Percentiles rank a stretch among this genome's conserved stretches.
phyloP scores from a whole-genome alignment of 495 filamentous ascomycete species.

The Hapsidospora chrysogenum region DNA sequence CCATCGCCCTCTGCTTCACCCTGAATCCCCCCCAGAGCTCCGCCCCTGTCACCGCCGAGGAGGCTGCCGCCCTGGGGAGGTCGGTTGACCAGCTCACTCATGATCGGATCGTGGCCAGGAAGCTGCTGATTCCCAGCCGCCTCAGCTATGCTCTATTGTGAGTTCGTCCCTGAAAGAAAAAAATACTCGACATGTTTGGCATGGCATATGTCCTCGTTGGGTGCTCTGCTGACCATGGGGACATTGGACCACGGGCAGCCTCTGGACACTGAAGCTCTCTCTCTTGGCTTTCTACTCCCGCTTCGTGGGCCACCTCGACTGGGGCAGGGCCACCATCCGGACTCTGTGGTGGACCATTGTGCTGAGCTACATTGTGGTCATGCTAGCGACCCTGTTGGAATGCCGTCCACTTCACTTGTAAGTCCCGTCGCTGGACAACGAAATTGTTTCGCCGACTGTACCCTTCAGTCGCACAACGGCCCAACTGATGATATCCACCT shows the following conservation, averaged over 20 bases:
- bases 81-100: not conserved
- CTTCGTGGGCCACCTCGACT: not conserved
- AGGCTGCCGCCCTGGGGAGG: not conserved
- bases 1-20: not conserved
- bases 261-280: not conserved
- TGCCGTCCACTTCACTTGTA: not conserved
- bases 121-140: not conserved
- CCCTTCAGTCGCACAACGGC: too few species aligned
- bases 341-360: not conserved
- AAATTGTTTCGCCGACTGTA: too few species aligned
- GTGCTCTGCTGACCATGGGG: too few species aligned
- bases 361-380: not conserved
- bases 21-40: not conserved
- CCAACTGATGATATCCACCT: too few species aligned
- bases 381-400: not conserved
- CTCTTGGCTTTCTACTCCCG: not conserved
- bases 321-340: not conserved
- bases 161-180: too few species aligned
- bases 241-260: too few species aligned
- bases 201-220: too few species aligned
- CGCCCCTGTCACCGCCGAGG: not conserved
- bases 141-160: not conserved
- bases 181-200: too few species aligned
- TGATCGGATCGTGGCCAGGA: not conserved
- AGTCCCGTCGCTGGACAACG: too few species aligned